Evolutionary conservation across 306 rosid genomes (phyloP).

Genomic region (Gastrolobium villosum): DNA sequence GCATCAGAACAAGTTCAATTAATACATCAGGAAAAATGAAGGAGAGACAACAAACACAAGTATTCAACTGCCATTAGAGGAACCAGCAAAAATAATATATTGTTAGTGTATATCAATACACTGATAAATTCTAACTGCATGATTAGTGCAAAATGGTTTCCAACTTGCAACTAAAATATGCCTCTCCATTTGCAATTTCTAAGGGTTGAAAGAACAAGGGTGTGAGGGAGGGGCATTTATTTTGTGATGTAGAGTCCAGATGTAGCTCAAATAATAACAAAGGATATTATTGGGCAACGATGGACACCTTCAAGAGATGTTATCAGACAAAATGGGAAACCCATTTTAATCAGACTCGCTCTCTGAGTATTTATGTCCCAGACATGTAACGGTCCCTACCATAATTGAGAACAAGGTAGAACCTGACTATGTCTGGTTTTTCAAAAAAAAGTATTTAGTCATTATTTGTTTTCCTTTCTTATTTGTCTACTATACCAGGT

Average conservation of each 20-base stretch:
- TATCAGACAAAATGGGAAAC: constrained; percentile 42
- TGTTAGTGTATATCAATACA: neutral
- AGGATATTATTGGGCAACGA: constrained; percentile 49
- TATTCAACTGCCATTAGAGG: neutral
- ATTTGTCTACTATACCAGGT: too few relatives aligned
- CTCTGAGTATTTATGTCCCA: constrained; percentile 40
- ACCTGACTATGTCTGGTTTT: constrained; percentile 44
- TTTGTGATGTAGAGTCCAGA: constrained; percentile 46
- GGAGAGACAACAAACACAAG: neutral
- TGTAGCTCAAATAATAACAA: constrained; percentile 60
- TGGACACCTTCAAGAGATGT: constrained; percentile 49
- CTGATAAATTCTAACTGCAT: neutral
- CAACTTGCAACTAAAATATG: neutral
- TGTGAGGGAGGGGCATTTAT: too few relatives aligned
- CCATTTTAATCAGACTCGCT: constrained; percentile 39
- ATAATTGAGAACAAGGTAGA: neutral
- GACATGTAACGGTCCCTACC: constrained; percentile 35
- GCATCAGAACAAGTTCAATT: neutral
- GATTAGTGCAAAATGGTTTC: neutral
- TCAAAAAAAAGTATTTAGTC: neutral
- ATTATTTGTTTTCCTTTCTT: neutral
- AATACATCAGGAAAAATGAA: neutral
- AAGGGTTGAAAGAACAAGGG: neutral
- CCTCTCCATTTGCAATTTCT: neutral
- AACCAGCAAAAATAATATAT: neutral